Conservation (phyloP, 179 eudicot genomes). For the Vitellaria paradoxa region DNA sequence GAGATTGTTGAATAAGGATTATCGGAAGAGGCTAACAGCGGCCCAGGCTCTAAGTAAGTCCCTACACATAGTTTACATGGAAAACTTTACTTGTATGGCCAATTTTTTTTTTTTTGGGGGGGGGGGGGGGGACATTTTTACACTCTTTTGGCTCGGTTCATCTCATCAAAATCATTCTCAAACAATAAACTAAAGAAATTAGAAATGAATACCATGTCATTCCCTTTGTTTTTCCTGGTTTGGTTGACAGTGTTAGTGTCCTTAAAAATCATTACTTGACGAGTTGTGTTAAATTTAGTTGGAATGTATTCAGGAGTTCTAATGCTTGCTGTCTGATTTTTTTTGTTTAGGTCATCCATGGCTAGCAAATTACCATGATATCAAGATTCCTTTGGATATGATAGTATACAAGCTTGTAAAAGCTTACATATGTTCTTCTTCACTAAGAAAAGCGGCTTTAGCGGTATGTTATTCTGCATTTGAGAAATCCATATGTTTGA, state of each 20-base stretch:
- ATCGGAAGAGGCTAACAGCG: slow-evolving; percentile 71
- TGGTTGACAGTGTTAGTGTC: not conserved
- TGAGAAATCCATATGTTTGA: not conserved
- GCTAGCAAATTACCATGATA: slow-evolving; percentile 50
- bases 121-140: not conserved
- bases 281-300: not conserved
- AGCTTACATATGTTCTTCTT: slow-evolving; percentile 60
- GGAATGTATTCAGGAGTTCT: slow-evolving; percentile 10
- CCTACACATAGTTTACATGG: not conserved
- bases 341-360: slow-evolving; percentile 69
- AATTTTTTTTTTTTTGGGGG: no score
- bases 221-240: not conserved
- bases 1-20: slow-evolving; percentile 61
- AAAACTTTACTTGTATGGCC: not conserved
- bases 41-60: slow-evolving; percentile 70
- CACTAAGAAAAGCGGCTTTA: slow-evolving; percentile 69
- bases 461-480: slow-evolving; percentile 40
- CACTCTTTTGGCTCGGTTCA: not conserved
- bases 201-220: not conserved
- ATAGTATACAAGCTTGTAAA: slow-evolving; percentile 60
- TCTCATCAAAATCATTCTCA: not conserved
- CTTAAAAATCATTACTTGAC: not conserved
- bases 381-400: slow-evolving; percentile 68
- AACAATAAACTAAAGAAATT: not conserved
- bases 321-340: slow-evolving; percentile 8